Base-by-base conservation (phyloP, 1,139 yeast species). In the Yamadazyma aaseri region DNA sequence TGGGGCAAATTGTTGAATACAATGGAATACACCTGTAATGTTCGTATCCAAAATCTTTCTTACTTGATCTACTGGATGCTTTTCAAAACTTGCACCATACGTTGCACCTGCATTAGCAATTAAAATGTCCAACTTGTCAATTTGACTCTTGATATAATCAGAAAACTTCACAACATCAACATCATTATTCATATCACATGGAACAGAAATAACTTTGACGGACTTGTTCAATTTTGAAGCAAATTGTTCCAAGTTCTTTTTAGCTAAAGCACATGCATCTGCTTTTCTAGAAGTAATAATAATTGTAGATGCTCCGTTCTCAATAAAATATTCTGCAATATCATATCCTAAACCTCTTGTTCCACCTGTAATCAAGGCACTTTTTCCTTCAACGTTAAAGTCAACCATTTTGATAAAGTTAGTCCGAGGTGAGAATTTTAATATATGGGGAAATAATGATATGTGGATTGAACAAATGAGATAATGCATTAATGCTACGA, bases 61-160 rank as follows among this genome's bases (percentile, higher is more conserved):
- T 7, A 42, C 41, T 23, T 38, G 43, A 5, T 32, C 45, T 23
- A 77, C 78, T 1, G 86, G 78, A 51, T 82, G 89, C 3, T 62
- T 62, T 24, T 68, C 80, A 38, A 82, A 61, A 15, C 75, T 74
- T 4, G 78, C 81, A 22, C 89, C 92, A 89, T 87, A 83, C 6
- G 81, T 60, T n/a, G 89, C 87, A 30, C 92, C 92, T 8, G 90
- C 90, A 47, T 83, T 83, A 39, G 89, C 86, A 46, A 81, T 66
- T 42, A 83, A 63, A 40, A 83, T 79, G 51, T 83, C 81, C 21
- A 81, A 67, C 47, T 66, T 63, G 29, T 60, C 60, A 13, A 69
- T 68, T 29, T 57, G 56, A 36, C 58, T 55, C 27, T 59, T 40
- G 18, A 76, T 73, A 27, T 63, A 67, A 2, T 63, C 53, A 32